phyloP scores from a whole-genome alignment of 495 filamentous ascomycete genomes.

The Durotheca rogersii region DNA sequence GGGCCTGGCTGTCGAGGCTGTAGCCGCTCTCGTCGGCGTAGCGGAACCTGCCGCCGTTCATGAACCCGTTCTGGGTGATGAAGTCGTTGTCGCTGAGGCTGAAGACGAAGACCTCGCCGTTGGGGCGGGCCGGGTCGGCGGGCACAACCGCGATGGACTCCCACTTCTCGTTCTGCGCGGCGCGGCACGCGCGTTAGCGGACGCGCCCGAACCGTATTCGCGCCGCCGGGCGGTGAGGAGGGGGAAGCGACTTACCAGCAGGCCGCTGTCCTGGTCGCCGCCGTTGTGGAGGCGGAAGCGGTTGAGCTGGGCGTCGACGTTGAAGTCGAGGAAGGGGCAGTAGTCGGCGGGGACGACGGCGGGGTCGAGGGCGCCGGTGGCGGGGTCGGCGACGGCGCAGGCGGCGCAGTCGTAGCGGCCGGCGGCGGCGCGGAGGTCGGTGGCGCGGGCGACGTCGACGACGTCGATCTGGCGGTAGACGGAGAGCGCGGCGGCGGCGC shows the following conservation, averaged over 20 bases:
- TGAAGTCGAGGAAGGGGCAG: slow-evolving; percentile 73
- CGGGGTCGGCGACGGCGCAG: slow-evolving; percentile 29
- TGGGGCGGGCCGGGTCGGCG: slow-evolving; percentile 47
- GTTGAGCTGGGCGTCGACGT: slow-evolving; percentile 65
- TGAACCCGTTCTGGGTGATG: slow-evolving; percentile 70
- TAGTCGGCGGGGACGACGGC: slow-evolving; percentile 63
- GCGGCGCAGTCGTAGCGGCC: slow-evolving; percentile 51
- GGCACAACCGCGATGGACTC: slow-evolving; percentile 69
- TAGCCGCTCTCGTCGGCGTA: slow-evolving; percentile 65
- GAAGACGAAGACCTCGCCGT: slow-evolving; percentile 68
- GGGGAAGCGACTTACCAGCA: slow-evolving; percentile 20
- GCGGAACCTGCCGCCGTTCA: slow-evolving; percentile 60
- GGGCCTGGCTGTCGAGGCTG: slow-evolving; percentile 65
- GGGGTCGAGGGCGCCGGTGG: slow-evolving; percentile 55
- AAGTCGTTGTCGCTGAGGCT: slow-evolving; percentile 77
- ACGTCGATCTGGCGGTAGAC: slow-evolving; percentile 75
- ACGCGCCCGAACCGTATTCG: too few relatives aligned
- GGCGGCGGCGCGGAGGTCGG: slow-evolving; percentile 58
- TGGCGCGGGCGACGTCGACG: slow-evolving; percentile 65
- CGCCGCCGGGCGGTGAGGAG: background rate
- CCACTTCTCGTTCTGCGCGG: slow-evolving; percentile 72
- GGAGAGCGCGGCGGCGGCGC: slow-evolving; percentile 52
- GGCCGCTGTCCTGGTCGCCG: slow-evolving; percentile 23
- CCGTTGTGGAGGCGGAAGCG: slow-evolving; percentile 73
- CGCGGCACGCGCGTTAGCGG: too few relatives aligned